A percentile compares a stretch with the other conserved stretches of the same genome.
Conservation (phyloP, 2,329 filamentous ascomycete species). For the Diplocarpon mali region DNA sequence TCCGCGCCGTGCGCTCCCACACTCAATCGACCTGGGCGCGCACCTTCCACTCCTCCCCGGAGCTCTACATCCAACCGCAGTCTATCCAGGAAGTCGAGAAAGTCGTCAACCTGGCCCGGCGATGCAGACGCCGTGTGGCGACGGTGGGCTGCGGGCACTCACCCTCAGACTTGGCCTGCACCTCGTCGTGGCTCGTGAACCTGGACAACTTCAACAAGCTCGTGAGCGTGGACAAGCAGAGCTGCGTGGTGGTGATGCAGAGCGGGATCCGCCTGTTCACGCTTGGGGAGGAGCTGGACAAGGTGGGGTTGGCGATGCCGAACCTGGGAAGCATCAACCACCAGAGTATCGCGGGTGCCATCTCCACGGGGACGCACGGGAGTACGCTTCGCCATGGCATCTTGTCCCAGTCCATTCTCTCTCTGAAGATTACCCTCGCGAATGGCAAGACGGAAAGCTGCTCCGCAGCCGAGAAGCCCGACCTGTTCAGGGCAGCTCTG, state of each 20-base stretch:
- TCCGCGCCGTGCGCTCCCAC: conserved; percentile 63
- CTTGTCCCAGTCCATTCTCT: conserved; percentile 65
- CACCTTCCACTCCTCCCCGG: conserved; percentile 80
- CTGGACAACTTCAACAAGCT: conserved; percentile 73
- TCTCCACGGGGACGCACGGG: conserved; percentile 88
- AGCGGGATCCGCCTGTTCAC: conserved; percentile 76
- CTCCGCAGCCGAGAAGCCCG: conserved; percentile 51
- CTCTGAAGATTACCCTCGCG: conserved; percentile 69
- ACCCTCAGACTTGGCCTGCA: conserved; percentile 83
- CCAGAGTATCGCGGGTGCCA: conserved; percentile 85
- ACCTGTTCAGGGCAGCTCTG: conserved; percentile 80
- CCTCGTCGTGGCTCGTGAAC: conserved; percentile 89
- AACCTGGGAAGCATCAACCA: conserved; percentile 92
- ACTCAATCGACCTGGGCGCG: conserved; percentile 88
- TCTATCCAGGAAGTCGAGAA: conserved; percentile 75
- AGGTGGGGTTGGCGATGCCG: conserved; percentile 70
- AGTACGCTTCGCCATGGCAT: conserved; percentile 76
- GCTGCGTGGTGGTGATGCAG: conserved; percentile 62
- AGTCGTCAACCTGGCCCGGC: conserved; percentile 66
- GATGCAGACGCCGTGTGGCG: conserved; percentile 70
- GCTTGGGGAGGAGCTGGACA: conserved; percentile 63
- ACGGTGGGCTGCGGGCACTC: conserved; percentile 89
- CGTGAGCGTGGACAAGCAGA: conserved; percentile 55
- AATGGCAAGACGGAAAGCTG: conserved; percentile 67
- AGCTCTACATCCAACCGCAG: conserved; percentile 81